phyloP scores from a whole-genome alignment of 2,329 filamentous ascomycete species.

The Epichloe aotearoae region DNA sequence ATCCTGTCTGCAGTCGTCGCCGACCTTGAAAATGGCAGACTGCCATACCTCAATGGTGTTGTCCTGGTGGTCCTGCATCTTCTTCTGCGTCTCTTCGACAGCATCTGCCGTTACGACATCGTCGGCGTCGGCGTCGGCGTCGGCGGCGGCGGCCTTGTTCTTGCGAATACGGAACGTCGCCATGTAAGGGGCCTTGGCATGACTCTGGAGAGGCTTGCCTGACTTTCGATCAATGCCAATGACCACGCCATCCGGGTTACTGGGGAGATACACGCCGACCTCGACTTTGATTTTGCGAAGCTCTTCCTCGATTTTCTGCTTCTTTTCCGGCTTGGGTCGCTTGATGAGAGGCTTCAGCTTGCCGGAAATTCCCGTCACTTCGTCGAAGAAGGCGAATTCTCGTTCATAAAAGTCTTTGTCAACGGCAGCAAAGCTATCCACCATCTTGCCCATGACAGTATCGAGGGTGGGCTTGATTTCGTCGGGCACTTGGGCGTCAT shows the following conservation, averaged over 20 bases:
- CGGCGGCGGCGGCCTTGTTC: constrained; percentile 31
- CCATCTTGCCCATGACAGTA: constrained; percentile 72
- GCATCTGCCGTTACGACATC: constrained; percentile 11
- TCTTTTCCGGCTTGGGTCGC: constrained; percentile 87
- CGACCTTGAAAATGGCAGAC: constrained; percentile 98
- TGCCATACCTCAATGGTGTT: constrained; percentile 92
- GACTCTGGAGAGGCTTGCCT: constrained; percentile 91
- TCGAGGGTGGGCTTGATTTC: constrained; percentile 88
- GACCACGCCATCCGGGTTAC: constrained; percentile 92
- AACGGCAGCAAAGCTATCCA: constrained; percentile 63
- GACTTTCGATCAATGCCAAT: constrained; percentile 97
- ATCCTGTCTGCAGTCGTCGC: constrained; percentile 95
- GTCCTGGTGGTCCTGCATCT: constrained; percentile 11
- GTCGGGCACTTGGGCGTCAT: constrained; percentile 81
- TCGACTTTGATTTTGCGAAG: constrained; percentile 94
- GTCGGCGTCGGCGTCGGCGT: background rate
- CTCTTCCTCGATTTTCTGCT: constrained; percentile 98
- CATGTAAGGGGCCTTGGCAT: constrained; percentile 98
- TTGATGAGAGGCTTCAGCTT: constrained; percentile 93
- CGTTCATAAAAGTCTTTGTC: constrained; percentile 84
- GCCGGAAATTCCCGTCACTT: constrained; percentile 89
- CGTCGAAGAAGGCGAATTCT: constrained; percentile 96
- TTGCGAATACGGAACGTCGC: constrained; percentile 96
- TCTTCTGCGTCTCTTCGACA: constrained; percentile 28
- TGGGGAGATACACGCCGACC: constrained; percentile 91